Evolutionary conservation across 169 alveolate genomes (phyloP), one percentile per base, ranked within the genome.

Genomic region (Plasmodium fragile): DNA sequence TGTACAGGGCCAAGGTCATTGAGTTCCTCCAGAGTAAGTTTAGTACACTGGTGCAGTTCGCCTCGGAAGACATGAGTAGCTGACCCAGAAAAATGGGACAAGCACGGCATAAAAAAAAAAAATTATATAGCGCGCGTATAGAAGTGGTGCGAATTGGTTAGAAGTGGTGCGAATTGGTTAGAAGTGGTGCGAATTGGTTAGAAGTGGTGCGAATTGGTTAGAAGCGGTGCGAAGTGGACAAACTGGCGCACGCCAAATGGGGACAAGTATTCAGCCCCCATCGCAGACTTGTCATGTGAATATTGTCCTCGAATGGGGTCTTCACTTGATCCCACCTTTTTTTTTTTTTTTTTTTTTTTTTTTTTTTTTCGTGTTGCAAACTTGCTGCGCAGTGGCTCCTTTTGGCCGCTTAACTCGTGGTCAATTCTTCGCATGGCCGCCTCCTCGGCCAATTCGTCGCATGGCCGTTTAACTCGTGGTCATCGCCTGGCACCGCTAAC

Each of bases 11-110:
- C 13, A 83, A 83, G 43, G 70, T 83, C 10, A 25, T 83, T 7
- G 92, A 83, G 18, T 25, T 30, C 49, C 72, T 83, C 0, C 55
- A 83, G 45, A 83, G 18, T 1, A 83, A 83, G 75, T 81, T 83
- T 7, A 65, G 73, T 45, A 83, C 30, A 0, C 49, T 79, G 3
- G 43, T 70, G 22, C 78, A 83, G 71, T 30, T 83, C 18, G 32
- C 43, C 25, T 69, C 92, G 10, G 92, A 83, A n/a, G 92, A 83
- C n/a, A 59, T 8, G 69, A 43, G 43, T 5, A 65, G 75, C 28
- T 8, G 13, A 59, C 25, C 73, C 8, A 2, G 73, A n/a, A 25
- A n/a, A 10, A 59, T 6, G 13, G 73, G 13, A 4, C 6, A 7
- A 59, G 3, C 10, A 16, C 2, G 32, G 28, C 13, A 16, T 10